These are phyloP conservation scores for Macaranga tanarius DNA, from an alignment of 441 rosid genomes.

Conservation along the genomic window DNA sequence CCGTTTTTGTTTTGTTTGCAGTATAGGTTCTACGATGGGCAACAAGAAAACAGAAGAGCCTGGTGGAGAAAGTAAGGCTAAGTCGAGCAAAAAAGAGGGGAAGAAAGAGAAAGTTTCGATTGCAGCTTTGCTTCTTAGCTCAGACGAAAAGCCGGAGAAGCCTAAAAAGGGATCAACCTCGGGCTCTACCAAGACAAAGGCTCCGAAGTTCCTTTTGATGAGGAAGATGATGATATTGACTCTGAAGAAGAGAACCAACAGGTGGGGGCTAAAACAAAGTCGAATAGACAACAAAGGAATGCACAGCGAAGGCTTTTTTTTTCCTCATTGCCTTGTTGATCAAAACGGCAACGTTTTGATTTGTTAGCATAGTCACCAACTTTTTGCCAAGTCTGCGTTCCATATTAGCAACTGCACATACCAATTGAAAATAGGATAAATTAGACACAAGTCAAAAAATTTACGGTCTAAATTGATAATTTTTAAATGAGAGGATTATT, in stretches of 20 bases:
- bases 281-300: constrained; percentile 32
- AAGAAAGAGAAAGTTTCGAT: constrained; percentile 70
- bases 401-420: no score
- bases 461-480: no score
- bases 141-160: constrained; percentile 74
- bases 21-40: constrained; percentile 49
- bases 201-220: constrained; percentile 61
- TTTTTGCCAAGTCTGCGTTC: no score
- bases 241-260: constrained; percentile 42
- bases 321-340: no score
- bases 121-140: constrained; percentile 75
- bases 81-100: constrained; percentile 44
- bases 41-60: constrained; percentile 58
- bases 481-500: no score
- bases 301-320: no score
- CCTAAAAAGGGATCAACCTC: constrained; percentile 48
- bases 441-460: no score
- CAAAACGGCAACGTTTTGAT: no score
- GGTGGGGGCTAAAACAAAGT: constrained; percentile 27
- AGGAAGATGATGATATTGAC: constrained; percentile 33
- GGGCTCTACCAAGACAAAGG: constrained; percentile 25
- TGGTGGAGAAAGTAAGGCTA: constrained; percentile 16
- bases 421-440: no score
- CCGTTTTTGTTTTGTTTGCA: no score
- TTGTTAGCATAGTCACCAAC: no score